These are phyloP conservation scores for Nakaseomyces uthaithaninus DNA, from an alignment of 1,139 yeast genomes.

Conservation along the genomic window DNA sequence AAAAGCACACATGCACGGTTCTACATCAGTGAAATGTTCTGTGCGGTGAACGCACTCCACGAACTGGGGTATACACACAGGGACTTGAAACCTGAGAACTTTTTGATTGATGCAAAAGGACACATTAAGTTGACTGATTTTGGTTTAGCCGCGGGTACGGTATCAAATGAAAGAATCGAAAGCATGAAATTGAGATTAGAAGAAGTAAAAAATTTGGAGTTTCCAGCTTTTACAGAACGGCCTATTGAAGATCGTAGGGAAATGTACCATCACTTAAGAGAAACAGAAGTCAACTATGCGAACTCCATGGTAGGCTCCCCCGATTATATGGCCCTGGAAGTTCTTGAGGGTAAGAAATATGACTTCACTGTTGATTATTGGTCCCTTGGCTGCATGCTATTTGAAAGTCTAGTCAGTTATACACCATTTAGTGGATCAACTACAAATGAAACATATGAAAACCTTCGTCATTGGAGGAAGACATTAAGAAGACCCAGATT, in stretches of 20 bases:
- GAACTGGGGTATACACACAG: conserved; percentile 94
- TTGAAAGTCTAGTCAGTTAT: conserved; percentile 87
- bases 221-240: conserved; percentile 53
- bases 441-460: conserved; percentile 90
- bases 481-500: conserved; percentile 85
- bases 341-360: conserved; percentile 85
- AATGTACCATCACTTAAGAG: conserved; percentile 68
- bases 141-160: conserved; percentile 95
- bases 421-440: conserved; percentile 95
- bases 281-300: conserved; percentile 65
- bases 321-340: conserved; percentile 98
- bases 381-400: conserved; percentile 94
- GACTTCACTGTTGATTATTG: conserved; percentile 97
- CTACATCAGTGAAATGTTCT: conserved; percentile 92
- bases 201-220: conserved; percentile 63
- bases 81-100: conserved; percentile 95
- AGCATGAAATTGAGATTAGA: conserved; percentile 82
- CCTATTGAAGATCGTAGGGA: conserved; percentile 83
- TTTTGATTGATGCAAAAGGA: conserved; percentile 86
- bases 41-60: conserved; percentile 87
- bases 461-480: conserved; percentile 87
- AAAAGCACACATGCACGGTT: conserved; percentile 95
- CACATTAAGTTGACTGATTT: conserved; percentile 96
- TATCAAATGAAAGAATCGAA: conserved; percentile 87
- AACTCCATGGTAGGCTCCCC: conserved; percentile 97